Evolutionary conservation across 2,329 filamentous ascomycete genomes (phyloP).

Genomic region (Cercospora sesami): DNA sequence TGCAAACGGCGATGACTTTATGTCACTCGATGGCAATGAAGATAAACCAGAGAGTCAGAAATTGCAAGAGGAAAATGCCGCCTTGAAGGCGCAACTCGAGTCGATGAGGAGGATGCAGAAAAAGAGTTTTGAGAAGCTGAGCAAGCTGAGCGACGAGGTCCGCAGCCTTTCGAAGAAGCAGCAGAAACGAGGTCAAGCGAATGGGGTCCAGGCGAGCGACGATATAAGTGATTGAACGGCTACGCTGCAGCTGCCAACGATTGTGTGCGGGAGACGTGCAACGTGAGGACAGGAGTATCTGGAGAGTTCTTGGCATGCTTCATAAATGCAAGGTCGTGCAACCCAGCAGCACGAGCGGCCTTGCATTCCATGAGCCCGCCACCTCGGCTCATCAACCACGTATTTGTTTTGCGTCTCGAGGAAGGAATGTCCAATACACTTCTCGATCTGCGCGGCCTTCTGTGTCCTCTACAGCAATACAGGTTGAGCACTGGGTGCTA

Average conservation of each 20-base stretch:
- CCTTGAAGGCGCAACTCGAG: conserved; percentile 43
- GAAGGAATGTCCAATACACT: conserved; percentile 31
- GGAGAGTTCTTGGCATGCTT: conserved; percentile 20
- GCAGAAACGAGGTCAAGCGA: conserved; percentile 23
- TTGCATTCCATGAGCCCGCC: conserved; percentile 33
- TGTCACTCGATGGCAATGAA: conserved; percentile 37
- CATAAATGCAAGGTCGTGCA: conserved; percentile 22
- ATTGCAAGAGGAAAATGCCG: conserved; percentile 34
- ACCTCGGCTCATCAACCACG: conserved; percentile 25
- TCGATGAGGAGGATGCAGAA: conserved; percentile 49
- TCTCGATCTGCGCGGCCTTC: not conserved
- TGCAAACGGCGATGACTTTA: conserved; percentile 39
- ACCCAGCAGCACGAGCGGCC: conserved; percentile 16
- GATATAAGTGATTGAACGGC: conserved; percentile 19
- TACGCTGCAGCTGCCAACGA: not conserved
- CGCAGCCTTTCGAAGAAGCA: conserved; percentile 40
- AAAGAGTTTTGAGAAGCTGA: conserved; percentile 48
- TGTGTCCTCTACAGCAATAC: conserved; percentile 6
- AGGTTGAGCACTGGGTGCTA: conserved; percentile 26
- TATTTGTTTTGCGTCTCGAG: conserved; percentile 36
- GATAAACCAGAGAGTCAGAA: conserved; percentile 9
- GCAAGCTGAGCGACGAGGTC: conserved; percentile 46
- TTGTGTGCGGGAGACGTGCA: not conserved
- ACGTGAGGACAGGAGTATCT: not conserved
- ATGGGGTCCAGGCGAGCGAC: conserved; percentile 10